Evolutionary conservation across 768 basidiomycete genomes (phyloP), one percentile per base, ranked within the genome.

Genomic region (Panellus pusillus): DNA sequence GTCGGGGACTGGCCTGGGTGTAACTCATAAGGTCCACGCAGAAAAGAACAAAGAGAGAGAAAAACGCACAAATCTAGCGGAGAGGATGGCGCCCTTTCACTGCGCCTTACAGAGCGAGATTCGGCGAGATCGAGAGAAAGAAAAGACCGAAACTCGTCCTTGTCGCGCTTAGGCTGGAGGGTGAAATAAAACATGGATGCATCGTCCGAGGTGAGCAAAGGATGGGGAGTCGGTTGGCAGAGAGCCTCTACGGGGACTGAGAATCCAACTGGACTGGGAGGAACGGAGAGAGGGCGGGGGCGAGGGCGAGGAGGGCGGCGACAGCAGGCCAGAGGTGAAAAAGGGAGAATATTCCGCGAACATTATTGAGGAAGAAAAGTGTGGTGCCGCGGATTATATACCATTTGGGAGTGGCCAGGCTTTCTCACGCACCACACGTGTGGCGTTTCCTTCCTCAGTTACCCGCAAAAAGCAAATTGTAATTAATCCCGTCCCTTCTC

Each of bases 121-220:
- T 75, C 74, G 17, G 79, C 79, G 2, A 79, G 70, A 62, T 80
- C 79, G 50, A 80, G 74, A 27, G 73, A 80, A 35, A 80, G 73
- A 60, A 80, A 80, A 0, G 79, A 80, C 19, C 73, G 72, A 32
- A 62, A 60, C 56, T 66, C 52, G 60, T 57, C 36, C 17, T 61
- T 60, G 61, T 69, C 70, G 14, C 70, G 68, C 41, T 62, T 63
- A 1, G 66, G 62, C 52, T 68, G 66, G 35, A 76, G 61, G 1
- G 75, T 74, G 48, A 75, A 70, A 49, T 73, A 74, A 54, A 73
- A 63, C 27, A 68, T 61, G 14, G 70, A 69, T 1, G 62, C 61
- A 2, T 62, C 62, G 54, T 68, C 68, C 17, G 40, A 47, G 7
- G 49, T 18, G 29, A 43, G 29, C 20, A 45, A n/a, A 45, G 18